These are phyloP conservation scores for Fusarium fujikuroi DNA, from an alignment of 2,329 filamentous ascomycete species.

Conservation along the genomic window DNA sequence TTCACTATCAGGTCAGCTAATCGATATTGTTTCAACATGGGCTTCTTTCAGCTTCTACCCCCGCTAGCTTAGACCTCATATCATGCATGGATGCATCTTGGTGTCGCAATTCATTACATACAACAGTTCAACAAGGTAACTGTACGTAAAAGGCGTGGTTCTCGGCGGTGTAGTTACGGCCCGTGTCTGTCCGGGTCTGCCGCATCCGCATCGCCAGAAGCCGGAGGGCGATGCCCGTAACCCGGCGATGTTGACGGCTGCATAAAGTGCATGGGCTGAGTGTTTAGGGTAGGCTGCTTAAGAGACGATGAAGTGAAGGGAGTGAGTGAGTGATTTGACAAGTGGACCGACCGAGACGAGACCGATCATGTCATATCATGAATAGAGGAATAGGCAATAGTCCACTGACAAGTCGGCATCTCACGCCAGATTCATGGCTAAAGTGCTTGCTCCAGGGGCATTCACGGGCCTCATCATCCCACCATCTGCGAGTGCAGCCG, in stretches of 20 bases:
- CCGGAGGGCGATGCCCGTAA: slow-evolving; percentile 24
- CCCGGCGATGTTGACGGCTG: slow-evolving; percentile 15
- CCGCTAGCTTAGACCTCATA: slow-evolving; percentile 25
- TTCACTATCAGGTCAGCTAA: slow-evolving; percentile 14
- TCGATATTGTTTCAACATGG: neutral
- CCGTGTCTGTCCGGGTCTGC: slow-evolving; percentile 31
- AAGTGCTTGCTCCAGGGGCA: slow-evolving; percentile 21
- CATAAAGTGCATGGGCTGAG: neutral
- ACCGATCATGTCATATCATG: slow-evolving; percentile 25
- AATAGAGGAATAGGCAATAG: neutral
- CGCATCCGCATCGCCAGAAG: slow-evolving; percentile 37
- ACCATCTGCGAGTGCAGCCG: slow-evolving; percentile 32
- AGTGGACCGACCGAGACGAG: slow-evolving; percentile 21
- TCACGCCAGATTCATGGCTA: slow-evolving; percentile 29
- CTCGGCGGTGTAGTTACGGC: slow-evolving; percentile 13
- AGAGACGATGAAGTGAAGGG: neutral
- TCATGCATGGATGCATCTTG: neutral
- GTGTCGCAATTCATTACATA: neutral
- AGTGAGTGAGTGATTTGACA: neutral
- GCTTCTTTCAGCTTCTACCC: slow-evolving; percentile 19
- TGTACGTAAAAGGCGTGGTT: slow-evolving; percentile 15
- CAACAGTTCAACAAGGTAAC: slow-evolving; percentile 16
- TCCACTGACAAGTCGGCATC: neutral
- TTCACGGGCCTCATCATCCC: slow-evolving; percentile 31
- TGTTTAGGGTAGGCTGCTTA: neutral